A percentile compares a stretch with the other conserved stretches of the same genome.
These are phyloP conservation scores for Coemansia sp. DNA, from an alignment of 192 early-diverging fungal species.

Conservation along the genomic window DNA sequence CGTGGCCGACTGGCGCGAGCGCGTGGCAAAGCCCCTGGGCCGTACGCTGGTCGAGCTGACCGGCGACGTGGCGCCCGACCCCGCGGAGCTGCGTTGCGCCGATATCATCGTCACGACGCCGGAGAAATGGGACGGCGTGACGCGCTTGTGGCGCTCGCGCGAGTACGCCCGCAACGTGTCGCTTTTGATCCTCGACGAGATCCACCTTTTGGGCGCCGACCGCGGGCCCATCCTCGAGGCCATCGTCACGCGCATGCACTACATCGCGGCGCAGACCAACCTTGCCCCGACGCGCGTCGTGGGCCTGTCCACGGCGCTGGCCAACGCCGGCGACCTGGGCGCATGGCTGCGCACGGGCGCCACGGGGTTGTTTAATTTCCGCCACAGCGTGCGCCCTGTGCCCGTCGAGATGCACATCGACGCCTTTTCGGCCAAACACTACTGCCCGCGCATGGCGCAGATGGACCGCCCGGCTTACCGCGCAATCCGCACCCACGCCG, in stretches of 20 bases:
- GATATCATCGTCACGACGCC: constrained; percentile 99
- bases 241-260: constrained; percentile 98
- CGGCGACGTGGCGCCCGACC: constrained; percentile 92
- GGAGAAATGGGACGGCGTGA: constrained; percentile 98
- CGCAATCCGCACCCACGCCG: constrained; percentile 93
- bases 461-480: constrained; percentile 98
- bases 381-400: constrained; percentile 94
- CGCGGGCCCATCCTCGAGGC: constrained; percentile 96
- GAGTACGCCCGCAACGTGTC: constrained; percentile 86
- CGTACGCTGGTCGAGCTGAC: constrained; percentile 91
- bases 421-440: constrained; percentile 94
- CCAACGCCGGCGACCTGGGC: constrained; percentile 92
- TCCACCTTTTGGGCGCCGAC: constrained; percentile 95
- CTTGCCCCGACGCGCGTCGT: constrained; percentile 69
- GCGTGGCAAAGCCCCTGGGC: constrained; percentile 69
- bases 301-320: constrained; percentile 93
- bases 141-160: constrained; percentile 87
- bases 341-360: constrained; percentile 93
- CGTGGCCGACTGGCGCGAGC: constrained; percentile 80
- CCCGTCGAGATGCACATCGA: constrained; percentile 97
- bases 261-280: constrained; percentile 76
- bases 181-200: constrained; percentile 96
- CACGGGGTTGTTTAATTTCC: constrained; percentile 93
- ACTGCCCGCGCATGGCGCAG: constrained; percentile 96
- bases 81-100: constrained; percentile 76